Evolutionary conservation across 192 early-diverging fungal species (phyloP), one percentile per base, ranked within the genome.

Genomic region (Coemansia sp.): DNA sequence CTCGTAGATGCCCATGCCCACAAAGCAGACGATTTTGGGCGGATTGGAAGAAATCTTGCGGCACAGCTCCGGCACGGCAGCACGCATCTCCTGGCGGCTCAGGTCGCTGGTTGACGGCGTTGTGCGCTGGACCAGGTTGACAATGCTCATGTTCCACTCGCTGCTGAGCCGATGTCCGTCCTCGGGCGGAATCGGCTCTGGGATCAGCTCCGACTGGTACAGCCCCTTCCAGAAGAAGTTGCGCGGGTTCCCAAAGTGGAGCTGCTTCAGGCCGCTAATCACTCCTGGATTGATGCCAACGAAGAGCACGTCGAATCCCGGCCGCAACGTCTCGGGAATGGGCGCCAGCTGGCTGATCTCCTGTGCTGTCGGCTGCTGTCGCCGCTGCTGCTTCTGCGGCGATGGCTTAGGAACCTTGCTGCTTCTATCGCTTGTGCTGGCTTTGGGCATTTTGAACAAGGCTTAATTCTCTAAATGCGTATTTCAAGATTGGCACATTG

Each of bases 211-310:
- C 38, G 83, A 82, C 44, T 85, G 79, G 17, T 63, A 82, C 34
- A 90, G 59, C 20, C 88, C 87, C 6, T 79, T 78, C 85, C 87
- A 90, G 71, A 90, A 88, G 50, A 82, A 86, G 58, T 90, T 90
- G 8, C 76, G 81, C 5, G 84, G 84, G 46, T 82, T 82, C 12
- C 86, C 81, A 76, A 86, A 90, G 54, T 90, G 88, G 43, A 84
- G 82, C 9, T 82, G 80, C 41, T 64, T 66, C 15, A 66, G 53
- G 15, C 84, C 80, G 51, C 83, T 86, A 6, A 69, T 58, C 10
- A 84, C 58, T 12, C 88, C 88, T 8, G 85, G 87, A 58, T 90
- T 90, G 60, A 90, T 86, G 0, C 88, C 88, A 9, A 88, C 79
- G 59, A 88, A 90, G n/a, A 90, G 51, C 1, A 90, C 79, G 40